Evolutionary conservation across 192 early-diverging fungal genomes (phyloP), one percentile per base, ranked within the genome.

Genomic region (Lobosporangium transversale): DNA sequence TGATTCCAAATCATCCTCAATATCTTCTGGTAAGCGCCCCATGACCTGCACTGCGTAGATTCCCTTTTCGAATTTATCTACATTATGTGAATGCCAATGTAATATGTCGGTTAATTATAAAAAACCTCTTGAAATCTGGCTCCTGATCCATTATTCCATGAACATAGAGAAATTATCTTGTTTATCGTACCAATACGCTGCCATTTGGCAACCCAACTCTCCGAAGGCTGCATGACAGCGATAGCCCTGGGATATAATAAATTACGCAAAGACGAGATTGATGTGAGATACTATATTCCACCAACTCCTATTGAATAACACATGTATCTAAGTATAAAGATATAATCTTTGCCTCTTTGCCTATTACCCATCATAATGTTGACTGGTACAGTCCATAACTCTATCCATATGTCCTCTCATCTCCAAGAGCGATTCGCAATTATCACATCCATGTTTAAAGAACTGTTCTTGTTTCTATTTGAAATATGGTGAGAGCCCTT

Each of bases 201-300:
- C 82, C 87, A 93, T 68, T 87, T 89, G 47, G 87, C 89, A 14
- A 93, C 89, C 93, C 93, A 94, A 56, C 87, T 89, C 51, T 88
- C 81, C 53, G 79, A 85, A 17, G 93, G 93, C 66, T 89, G 83
- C 83, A 93, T 90, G 61, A 90, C 76, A 1, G 92, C 89, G 62
- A 91, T 89, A 11, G 88, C 60, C 15, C 93, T 89, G 35, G 36
- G 44, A 45, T 27, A 20, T 49, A 43, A 53, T 15, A 64, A 9
- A 35, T 45, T 14, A 57, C 40, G 35, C 32, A 48, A 1, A 31
- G 33, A 17, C 31, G 30, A 66, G 21, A 52, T 11, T 2, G 17
- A 61, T 1, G 40, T 23, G 11, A n/a, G n/a, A n/a, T n/a, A n/a
- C n/a, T n/a, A n/a, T n/a, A n/a, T n/a, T n/a, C n/a, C n/a, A n/a